These are phyloP conservation scores for Trichoderma atrobrunneum DNA, from an alignment of 2,329 filamentous ascomycete species.

Conservation along the genomic window DNA sequence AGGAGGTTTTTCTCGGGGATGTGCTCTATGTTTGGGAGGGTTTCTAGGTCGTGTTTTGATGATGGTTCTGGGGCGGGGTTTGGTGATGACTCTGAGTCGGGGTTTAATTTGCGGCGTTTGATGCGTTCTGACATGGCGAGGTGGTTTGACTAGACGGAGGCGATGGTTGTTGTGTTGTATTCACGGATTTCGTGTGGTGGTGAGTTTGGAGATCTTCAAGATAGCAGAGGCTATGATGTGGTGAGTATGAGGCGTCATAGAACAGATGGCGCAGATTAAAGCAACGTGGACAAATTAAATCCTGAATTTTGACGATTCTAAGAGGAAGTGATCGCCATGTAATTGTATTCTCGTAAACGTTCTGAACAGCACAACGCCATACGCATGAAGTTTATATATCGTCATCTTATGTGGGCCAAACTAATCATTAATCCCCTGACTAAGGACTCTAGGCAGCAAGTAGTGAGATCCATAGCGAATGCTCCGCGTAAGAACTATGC, in stretches of 20 bases:
- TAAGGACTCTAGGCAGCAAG: not conserved
- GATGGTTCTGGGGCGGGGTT: not conserved
- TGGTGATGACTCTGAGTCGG: not conserved
- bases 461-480: not conserved
- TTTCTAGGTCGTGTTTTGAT: not conserved
- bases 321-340: not conserved
- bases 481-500: not conserved
- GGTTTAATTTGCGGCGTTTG: not conserved
- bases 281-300: not conserved
- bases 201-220: not conserved
- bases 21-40: not conserved
- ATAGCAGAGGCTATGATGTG: rapidly evolving
- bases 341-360: not conserved
- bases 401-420: not conserved
- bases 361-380: not conserved
- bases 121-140: not conserved
- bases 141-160: not conserved
- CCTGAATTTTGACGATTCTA: not conserved
- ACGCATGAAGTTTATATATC: not conserved
- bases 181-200: not conserved
- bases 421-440: not conserved
- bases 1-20: not conserved
- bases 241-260: not conserved
- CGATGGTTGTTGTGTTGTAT: not conserved
- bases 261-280: not conserved